Conservation (phyloP, 257 asterid species). For the Solanum pinnatisectum region DNA sequence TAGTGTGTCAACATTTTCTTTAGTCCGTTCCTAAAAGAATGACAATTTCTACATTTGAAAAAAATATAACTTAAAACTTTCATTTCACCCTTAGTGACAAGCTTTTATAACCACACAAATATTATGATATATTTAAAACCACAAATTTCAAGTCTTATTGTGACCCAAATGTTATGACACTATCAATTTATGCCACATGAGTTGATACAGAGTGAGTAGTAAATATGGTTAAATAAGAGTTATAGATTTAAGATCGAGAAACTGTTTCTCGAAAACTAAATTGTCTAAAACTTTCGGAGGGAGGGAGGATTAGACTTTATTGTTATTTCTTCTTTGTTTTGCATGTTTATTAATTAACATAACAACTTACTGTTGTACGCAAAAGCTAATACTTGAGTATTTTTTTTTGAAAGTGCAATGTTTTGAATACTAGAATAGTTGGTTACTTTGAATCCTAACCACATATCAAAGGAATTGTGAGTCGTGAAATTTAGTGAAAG, state of each 20-base stretch:
- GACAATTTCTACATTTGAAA: neutral
- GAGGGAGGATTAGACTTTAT: neutral
- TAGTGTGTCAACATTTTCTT: neutral
- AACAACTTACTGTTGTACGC: neutral
- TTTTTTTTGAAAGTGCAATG: neutral
- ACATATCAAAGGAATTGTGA: neutral
- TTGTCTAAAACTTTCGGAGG: neutral
- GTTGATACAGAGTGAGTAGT: neutral
- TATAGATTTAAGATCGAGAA: neutral
- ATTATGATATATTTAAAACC: neutral
- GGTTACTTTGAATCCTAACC: neutral
- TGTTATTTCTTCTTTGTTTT: neutral
- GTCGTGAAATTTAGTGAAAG: neutral
- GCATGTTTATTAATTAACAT: neutral
- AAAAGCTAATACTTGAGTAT: neutral
- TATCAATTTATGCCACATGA: neutral
- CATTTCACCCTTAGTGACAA: neutral
- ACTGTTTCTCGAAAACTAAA: neutral
- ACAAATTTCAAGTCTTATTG: neutral
- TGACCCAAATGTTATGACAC: neutral
- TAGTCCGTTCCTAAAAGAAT: neutral
- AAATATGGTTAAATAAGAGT: neutral
- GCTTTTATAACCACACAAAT: neutral
- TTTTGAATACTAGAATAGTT: neutral
- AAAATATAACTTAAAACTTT: neutral